Percentiles rank a stretch among this genome's conserved stretches.
Evolutionary conservation across 805 yeast genomes (phyloP).

Genomic region (Sungouiozyma ichnusensis): DNA sequence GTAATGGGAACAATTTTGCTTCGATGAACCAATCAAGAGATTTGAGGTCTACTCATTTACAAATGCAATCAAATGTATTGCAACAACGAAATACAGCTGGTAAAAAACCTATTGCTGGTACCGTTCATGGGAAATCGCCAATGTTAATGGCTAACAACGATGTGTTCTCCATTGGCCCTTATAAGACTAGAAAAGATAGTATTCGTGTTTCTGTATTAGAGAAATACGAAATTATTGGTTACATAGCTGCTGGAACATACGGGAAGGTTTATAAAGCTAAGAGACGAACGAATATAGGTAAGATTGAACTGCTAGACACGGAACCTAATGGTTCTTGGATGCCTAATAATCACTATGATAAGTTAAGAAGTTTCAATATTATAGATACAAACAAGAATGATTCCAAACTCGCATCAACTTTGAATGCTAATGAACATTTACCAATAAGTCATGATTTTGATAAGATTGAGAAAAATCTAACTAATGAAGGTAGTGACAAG

Average conservation of each 20-base stretch:
- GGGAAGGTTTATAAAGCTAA: conserved; percentile 94
- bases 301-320: neutral
- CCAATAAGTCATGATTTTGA: too few species aligned
- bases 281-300: conserved; percentile 7
- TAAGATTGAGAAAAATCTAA: too few species aligned
- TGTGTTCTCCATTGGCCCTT: conserved; percentile 47
- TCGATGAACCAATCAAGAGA: conserved; percentile 8
- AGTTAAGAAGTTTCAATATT: neutral
- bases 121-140: conserved; percentile 30
- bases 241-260: conserved; percentile 97
- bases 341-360: neutral
- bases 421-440: too few species aligned
- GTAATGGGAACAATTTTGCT: too few species aligned
- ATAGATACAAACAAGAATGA: neutral
- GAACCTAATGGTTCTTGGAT: neutral
- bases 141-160: conserved; percentile 44
- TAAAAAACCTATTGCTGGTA: conserved; percentile 6
- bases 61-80: conserved; percentile 2
- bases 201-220: conserved; percentile 65
- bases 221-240: conserved; percentile 81
- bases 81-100: neutral
- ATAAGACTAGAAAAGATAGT: conserved; percentile 53
- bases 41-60: conserved; percentile 12
- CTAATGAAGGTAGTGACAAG: too few species aligned
- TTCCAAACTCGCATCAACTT: too few species aligned